Evolutionary conservation across 352 stramenopile species (phyloP).

Genomic region (Phytophthora meadii): DNA sequence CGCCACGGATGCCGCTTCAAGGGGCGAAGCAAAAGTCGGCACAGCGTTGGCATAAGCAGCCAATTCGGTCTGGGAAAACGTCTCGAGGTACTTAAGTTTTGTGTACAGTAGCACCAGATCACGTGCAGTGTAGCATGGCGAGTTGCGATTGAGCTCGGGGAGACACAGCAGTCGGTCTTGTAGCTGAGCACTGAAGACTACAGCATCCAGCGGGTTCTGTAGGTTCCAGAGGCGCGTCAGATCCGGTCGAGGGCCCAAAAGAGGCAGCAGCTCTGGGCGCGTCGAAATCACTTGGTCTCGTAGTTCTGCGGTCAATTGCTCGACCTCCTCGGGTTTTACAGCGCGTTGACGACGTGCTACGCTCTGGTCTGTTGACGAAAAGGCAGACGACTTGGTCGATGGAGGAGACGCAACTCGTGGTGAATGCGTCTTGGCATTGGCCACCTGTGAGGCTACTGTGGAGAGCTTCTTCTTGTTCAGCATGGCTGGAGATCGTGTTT

Average conservation of each 20-base stretch:
- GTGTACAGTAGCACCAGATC: conserved; percentile 85
- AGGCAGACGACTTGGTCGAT: not conserved
- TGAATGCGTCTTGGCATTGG: conserved; percentile 39
- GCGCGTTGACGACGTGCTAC: not conserved
- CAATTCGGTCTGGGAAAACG: conserved; percentile 66
- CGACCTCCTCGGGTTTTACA: conserved; percentile 17
- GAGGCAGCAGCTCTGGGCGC: conserved; percentile 66
- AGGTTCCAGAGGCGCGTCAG: conserved; percentile 38
- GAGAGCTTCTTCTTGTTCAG: conserved; percentile 41
- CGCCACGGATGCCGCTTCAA: not conserved
- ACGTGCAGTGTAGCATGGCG: conserved; percentile 81
- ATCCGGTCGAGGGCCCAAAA: conserved; percentile 38
- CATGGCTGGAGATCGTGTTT: conserved; percentile 2
- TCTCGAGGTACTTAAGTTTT: conserved; percentile 86
- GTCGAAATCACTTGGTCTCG: conserved; percentile 49
- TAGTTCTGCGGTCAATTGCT: conserved; percentile 34
- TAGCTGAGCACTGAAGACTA: conserved; percentile 67
- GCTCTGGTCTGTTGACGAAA: conserved; percentile 12
- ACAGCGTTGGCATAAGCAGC: conserved; percentile 54
- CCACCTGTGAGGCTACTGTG: conserved; percentile 31
- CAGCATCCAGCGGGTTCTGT: conserved; percentile 59
- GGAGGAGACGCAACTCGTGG: conserved; percentile 32
- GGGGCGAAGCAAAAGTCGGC: not conserved
- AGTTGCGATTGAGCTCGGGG: conserved; percentile 81
- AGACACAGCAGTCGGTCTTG: conserved; percentile 80